A percentile compares a stretch with the other conserved stretches of the same genome.
phyloP scores from a whole-genome alignment of 1,139 yeast genomes.

The Williopsis jadinii region DNA sequence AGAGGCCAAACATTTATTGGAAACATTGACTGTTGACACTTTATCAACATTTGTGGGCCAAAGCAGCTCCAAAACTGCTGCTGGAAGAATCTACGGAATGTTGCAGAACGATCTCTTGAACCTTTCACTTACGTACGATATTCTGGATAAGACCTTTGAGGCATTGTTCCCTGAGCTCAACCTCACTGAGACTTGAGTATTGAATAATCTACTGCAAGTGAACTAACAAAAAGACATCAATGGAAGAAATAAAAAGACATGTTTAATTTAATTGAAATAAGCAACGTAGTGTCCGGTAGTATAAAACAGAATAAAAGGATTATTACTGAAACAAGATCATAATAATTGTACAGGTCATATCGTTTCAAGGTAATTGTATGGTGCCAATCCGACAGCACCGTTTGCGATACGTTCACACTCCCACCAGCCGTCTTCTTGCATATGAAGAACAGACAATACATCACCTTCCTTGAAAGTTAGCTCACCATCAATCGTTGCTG shows the following conservation, averaged over 20 bases:
- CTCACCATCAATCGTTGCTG: constrained; percentile 77
- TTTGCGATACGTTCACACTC: constrained; percentile 56
- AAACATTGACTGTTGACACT: constrained; percentile 52
- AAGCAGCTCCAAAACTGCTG: constrained; percentile 57
- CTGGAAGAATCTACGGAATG: constrained; percentile 52
- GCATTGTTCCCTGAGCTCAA: constrained; percentile 35
- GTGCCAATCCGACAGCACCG: constrained; percentile 67
- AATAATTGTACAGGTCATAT: background rate
- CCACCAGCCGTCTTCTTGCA: constrained; percentile 91
- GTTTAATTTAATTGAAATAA: too few relatives aligned
- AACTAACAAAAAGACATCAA: too few relatives aligned
- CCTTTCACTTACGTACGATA: constrained; percentile 51
- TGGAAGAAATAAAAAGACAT: too few relatives aligned
- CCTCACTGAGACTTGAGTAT: too few relatives aligned
- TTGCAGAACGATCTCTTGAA: constrained; percentile 70
- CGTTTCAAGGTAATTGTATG: constrained; percentile 57
- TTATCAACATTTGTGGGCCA: constrained; percentile 74
- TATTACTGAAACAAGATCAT: background rate
- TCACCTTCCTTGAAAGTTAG: constrained; percentile 69
- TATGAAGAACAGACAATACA: constrained; percentile 58
- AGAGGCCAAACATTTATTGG: constrained; percentile 54
- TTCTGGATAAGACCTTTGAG: constrained; percentile 45
- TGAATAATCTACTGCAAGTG: too few relatives aligned
- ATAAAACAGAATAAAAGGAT: background rate
- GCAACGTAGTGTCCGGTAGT: background rate